A percentile compares a stretch with the other conserved stretches of the same genome.
These are phyloP conservation scores for Urtica urens DNA, from an alignment of 306 rosid species.

Conservation along the genomic window DNA sequence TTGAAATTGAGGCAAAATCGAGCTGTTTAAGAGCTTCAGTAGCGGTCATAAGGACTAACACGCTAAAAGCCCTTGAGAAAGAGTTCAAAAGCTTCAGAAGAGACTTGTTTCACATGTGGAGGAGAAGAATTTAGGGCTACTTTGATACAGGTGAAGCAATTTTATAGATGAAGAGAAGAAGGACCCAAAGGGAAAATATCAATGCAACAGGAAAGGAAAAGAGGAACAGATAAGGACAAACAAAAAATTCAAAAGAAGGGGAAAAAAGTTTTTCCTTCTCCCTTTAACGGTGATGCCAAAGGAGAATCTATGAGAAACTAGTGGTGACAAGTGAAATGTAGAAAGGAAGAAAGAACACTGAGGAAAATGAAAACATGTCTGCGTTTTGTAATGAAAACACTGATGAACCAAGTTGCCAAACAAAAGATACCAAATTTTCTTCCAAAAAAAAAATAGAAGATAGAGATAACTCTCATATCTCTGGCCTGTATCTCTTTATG, in stretches of 20 bases:
- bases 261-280: neutral
- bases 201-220: conserved; percentile 15
- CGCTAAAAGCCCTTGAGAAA: conserved; percentile 4
- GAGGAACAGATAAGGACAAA: conserved; percentile 6
- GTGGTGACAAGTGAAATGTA: conserved; percentile 2
- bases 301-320: conserved; percentile 1
- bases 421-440: neutral
- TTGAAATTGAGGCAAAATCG: conserved; percentile 6
- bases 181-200: conserved; percentile 4
- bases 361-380: neutral
- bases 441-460: neutral
- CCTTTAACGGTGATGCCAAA: neutral
- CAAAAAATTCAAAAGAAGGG: neutral
- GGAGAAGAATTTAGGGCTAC: conserved; percentile 8
- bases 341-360: neutral
- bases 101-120: neutral
- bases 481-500: conserved; percentile 4
- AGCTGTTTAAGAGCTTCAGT: conserved; percentile 14
- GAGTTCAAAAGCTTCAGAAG: conserved; percentile 1
- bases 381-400: conserved; percentile 1
- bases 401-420: conserved; percentile 2
- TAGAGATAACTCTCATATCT: neutral
- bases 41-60: neutral
- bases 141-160: conserved; percentile 8
- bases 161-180: neutral